A percentile compares a stretch with the other conserved stretches of the same genome.
phyloP scores from a whole-genome alignment of 495 filamentous ascomycete species.

The Daldinia loculata region DNA sequence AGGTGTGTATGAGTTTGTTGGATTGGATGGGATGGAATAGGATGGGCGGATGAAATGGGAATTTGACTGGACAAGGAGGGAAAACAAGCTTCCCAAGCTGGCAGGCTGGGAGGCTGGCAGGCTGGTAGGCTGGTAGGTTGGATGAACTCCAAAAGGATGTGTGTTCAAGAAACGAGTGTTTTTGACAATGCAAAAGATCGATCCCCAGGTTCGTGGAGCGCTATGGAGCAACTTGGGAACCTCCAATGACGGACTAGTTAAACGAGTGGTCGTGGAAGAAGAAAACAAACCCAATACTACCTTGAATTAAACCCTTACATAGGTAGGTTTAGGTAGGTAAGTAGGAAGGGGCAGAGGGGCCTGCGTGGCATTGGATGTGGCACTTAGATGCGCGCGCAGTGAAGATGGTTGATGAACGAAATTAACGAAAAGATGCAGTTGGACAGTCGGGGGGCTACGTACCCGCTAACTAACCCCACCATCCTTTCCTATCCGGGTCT shows the following conservation, averaged over 20 bases:
- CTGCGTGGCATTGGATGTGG: slow-evolving; percentile 8
- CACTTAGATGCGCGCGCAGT: background rate
- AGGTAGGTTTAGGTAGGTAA: background rate
- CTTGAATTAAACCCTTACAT: slow-evolving; percentile 6
- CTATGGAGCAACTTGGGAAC: background rate
- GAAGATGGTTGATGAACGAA: slow-evolving; percentile 2
- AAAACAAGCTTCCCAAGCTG: slow-evolving; percentile 22
- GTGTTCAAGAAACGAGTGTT: slow-evolving; percentile 33
- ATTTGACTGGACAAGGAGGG: slow-evolving; percentile 26
- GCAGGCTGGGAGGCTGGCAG: background rate
- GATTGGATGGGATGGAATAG: slow-evolving; percentile 16
- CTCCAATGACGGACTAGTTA: slow-evolving; percentile 20
- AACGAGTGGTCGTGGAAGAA: slow-evolving; percentile 23
- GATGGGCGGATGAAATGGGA: slow-evolving; percentile 24
- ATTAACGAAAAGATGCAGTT: slow-evolving; percentile 10
- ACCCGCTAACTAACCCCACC: slow-evolving; percentile 31
- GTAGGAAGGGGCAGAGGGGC: slow-evolving; percentile 7
- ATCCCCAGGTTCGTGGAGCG: slow-evolving; percentile 34
- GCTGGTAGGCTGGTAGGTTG: background rate
- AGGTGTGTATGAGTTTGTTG: slow-evolving; percentile 22
- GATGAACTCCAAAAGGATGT: slow-evolving; percentile 19
- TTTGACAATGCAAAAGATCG: slow-evolving; percentile 30
- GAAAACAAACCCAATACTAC: slow-evolving; percentile 11
- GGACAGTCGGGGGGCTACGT: slow-evolving; percentile 17
- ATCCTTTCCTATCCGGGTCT: slow-evolving; percentile 19